phyloP scores from a whole-genome alignment of 2,329 filamentous ascomycete species.

The Mollisia scopiformis region DNA sequence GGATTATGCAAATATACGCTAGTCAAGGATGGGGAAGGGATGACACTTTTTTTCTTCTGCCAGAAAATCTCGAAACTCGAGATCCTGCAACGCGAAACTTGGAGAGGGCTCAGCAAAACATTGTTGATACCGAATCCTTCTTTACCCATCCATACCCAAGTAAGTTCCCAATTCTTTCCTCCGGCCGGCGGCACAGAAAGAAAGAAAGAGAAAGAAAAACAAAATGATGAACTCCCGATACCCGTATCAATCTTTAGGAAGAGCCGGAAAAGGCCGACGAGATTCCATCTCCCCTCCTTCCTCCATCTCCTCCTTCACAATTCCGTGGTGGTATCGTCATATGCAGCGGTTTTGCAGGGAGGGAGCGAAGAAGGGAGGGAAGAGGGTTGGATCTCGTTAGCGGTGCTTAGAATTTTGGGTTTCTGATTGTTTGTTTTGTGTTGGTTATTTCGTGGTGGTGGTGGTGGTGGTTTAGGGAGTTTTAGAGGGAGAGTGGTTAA shows the following conservation, averaged over 20 bases:
- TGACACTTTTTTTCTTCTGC: neutral
- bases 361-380: too few relatives aligned
- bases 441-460: too few relatives aligned
- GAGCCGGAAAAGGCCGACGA: conserved; percentile 35
- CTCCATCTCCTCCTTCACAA: too few relatives aligned
- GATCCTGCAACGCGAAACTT: neutral
- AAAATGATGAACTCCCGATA: conserved; percentile 36
- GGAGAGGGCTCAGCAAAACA: too few relatives aligned
- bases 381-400: conserved; percentile 28
- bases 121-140: too few relatives aligned
- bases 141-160: neutral
- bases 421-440: too few relatives aligned
- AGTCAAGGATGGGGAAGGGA: too few relatives aligned
- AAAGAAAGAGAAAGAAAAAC: conserved; percentile 1
- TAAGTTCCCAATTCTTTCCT: neutral
- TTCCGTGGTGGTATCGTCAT: conserved; percentile 34
- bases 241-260: conserved; percentile 35
- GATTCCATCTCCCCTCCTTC: too few relatives aligned
- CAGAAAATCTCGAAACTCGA: neutral
- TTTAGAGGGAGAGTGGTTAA: neutral
- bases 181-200: neutral
- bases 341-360: conserved; percentile 32
- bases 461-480: neutral
- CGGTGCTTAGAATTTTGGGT: conserved; percentile 36
- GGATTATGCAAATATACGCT: too few relatives aligned